phyloP scores from a whole-genome alignment of 2,329 filamentous ascomycete genomes.

The Penicillium sp. region DNA sequence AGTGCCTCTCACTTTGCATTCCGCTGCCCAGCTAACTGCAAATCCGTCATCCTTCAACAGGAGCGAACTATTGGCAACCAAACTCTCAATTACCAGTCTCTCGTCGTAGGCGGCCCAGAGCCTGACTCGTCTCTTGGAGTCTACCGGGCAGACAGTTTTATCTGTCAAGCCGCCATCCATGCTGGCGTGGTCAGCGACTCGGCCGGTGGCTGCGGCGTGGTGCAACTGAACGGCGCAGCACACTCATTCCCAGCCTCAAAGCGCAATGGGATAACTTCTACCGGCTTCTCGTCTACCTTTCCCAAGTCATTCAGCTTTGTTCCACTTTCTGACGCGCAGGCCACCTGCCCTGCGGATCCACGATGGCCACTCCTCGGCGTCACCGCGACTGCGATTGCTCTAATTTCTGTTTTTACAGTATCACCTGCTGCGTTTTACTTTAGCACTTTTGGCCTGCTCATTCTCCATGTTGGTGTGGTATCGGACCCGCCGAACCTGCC shows the following conservation, averaged over 20 bases:
- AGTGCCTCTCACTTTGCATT: constrained; percentile 50
- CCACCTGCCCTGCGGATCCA: constrained; percentile 69
- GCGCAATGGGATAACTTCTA: constrained; percentile 70
- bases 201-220: constrained; percentile 76
- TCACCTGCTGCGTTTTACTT: constrained; percentile 81
- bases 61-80: constrained; percentile 51
- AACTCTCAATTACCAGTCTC: constrained; percentile 48
- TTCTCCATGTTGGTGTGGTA: constrained; percentile 85
- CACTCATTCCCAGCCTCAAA: constrained; percentile 60
- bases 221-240: constrained; percentile 67
- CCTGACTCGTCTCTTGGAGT: constrained; percentile 46
- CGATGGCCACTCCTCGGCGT: constrained; percentile 81
- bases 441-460: constrained; percentile 73
- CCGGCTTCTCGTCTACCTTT: constrained; percentile 82
- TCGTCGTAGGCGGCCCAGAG: constrained; percentile 50
- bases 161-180: constrained; percentile 81
- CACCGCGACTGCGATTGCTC: constrained; percentile 71
- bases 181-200: constrained; percentile 70
- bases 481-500: constrained; percentile 74
- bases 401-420: constrained; percentile 77
- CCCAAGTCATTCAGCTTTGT: constrained; percentile 81
- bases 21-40: constrained; percentile 55
- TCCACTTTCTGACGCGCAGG: constrained; percentile 48
- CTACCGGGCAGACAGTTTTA: constrained; percentile 86
- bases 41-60: constrained; percentile 44